Evolutionary conservation across 352 stramenopile genomes (phyloP).

Genomic region (Phytophthora megakarya): DNA sequence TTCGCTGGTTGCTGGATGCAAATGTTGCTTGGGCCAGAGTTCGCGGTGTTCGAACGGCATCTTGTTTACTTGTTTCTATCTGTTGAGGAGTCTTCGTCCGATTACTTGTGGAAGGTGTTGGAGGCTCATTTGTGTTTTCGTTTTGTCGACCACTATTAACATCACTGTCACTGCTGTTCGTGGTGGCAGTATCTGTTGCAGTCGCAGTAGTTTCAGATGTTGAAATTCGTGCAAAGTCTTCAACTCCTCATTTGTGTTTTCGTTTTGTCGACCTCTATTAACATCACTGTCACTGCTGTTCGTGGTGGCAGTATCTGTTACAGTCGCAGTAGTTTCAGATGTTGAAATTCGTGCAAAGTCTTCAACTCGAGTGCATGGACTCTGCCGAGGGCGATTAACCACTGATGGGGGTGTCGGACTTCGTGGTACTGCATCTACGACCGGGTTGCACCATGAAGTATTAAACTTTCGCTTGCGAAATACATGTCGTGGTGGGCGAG

Average conservation of each 20-base stretch:
- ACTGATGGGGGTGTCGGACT: constrained; percentile 11
- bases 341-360: not conserved
- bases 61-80: constrained; percentile 17
- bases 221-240: not conserved
- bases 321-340: not conserved
- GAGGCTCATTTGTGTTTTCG: constrained; percentile 1
- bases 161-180: not conserved
- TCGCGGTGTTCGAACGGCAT: constrained; percentile 19
- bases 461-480: constrained; percentile 67
- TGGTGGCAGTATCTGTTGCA: not conserved
- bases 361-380: constrained; percentile 10
- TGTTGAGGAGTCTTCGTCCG: not conserved
- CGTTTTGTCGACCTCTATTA: too few relatives aligned
- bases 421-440: constrained; percentile 26
- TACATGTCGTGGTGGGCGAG: constrained; percentile 42
- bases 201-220: not conserved
- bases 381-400: not conserved
- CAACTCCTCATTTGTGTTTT: too few relatives aligned
- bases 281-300: not conserved
- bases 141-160: not conserved
- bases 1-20: constrained; percentile 3
- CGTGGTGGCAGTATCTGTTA: not conserved
- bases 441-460: constrained; percentile 82
- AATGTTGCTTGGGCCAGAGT: constrained; percentile 6
- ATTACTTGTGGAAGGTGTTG: not conserved